Base-by-base conservation (phyloP, 1,139 yeast species). In the Candida tetrigidarum region DNA sequence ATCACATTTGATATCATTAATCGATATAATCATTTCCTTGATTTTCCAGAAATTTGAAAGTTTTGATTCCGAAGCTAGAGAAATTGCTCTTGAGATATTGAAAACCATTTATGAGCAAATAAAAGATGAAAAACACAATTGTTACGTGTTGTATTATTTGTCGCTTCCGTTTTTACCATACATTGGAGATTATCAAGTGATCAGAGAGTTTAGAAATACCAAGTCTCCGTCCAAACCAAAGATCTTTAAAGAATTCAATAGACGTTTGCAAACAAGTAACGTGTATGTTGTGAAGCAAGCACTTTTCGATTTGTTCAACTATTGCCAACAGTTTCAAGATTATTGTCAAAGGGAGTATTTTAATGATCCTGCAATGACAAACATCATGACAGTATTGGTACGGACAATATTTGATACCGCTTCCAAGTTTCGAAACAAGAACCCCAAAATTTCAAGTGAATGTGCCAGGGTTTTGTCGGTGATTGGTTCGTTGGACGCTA, bases 201-300 rank as follows among this genome's bases (percentile, higher is more conserved):
- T 51, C 18, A 39, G 37, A 22, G 50, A 49, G 12, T 57, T 67
- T 44, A 60, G 57, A 43, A 58, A 62, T 23, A 51, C 63, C 43
- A 57, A 64, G 47, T 62, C 67, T 57, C 60, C 60, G 41, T 57
- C 56, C 49, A 62, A 63, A 60, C 61, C 55, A 55, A 66, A 54
- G 39, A 64, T 61, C 44, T 66, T 83, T 30, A 70, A 67, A 14
- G 86, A 81, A 50, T 75, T 83, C 44, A 71, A 80, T 0, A 65
- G 80, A 47, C 67, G 95, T 39, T 71, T 86, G 43, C 70, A 71
- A 38, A 83, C 86, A 20, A 87, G 85, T 47, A 92, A 91, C 60
- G 78, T 78, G 41, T 84, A 84, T 66, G 90, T 92, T 6, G 90
- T 90, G 0, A 75, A 80, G 40, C 97, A 90, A 57, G 91, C 90